Base-by-base conservation (phyloP, 208 protist species). In the Trypanosoma rangeli region DNA sequence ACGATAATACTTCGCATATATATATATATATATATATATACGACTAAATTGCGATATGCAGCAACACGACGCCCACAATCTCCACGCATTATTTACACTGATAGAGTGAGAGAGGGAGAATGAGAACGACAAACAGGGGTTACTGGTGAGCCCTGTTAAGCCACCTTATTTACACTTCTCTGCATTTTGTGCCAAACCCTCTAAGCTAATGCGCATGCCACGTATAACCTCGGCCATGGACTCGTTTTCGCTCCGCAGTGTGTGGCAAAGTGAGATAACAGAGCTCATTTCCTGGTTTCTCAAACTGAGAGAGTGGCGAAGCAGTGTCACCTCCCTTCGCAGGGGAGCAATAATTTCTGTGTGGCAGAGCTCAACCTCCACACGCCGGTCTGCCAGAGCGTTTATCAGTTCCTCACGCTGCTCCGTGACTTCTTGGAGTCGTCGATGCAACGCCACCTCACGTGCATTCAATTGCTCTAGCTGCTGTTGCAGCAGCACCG, bases 351-450 rank as follows among this genome's bases (percentile, higher is more conserved):
- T 49, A 46, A 68, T 68, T 16, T 57, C 50, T 8, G 9, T 58
- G 31, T 68, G 48, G n/a, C 64, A 68, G 16, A 68, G 20, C 54
- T 68, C 46, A 13, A 57, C 33, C 46, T 68, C 64, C 29, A 58
- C 31, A 39, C 64, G 48, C 24, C 31, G 29, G 37, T 68, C 28
- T 5, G 39, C 26, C 7, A 68, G 64, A 28, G 42, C 39, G 16
- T 35, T 18, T n/a, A 20, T 31, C 20, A 60, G 50, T 28, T 60
- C 48, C 29, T 68, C 53, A 58, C 64, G 35, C 64, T 68, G 64
- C 46, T 24, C 28, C 44, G 48, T 18, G 22, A 48, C 50, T 28
- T 57, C 64, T 22, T 57, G 53, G 20, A 68, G 20, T 22, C 46
- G 24, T 22, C 28, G 5, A 0, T 39, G 44, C 46, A 29, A 7